Conservation (phyloP, 768 basidiomycete species). For the Mycena indigotica region DNA sequence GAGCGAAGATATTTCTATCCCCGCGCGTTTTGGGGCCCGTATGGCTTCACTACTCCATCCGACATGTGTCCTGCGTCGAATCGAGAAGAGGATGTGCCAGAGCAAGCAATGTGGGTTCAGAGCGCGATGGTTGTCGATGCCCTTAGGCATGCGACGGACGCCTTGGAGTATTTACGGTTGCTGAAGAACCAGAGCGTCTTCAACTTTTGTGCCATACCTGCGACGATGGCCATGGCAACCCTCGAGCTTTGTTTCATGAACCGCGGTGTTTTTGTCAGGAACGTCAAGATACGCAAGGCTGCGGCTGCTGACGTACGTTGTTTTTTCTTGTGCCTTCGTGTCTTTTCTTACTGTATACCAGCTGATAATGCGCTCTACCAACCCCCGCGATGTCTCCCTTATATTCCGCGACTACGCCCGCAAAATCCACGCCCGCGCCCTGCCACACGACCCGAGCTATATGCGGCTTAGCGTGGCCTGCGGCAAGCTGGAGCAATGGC, state of each 20-base stretch:
- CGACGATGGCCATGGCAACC: slow-evolving; percentile 94
- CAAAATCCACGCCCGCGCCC: slow-evolving; percentile 78
- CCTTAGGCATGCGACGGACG: slow-evolving; percentile 78
- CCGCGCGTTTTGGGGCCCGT: slow-evolving; percentile 81
- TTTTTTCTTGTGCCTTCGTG: not conserved
- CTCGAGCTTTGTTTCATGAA: slow-evolving; percentile 94
- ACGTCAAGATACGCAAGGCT: slow-evolving; percentile 95
- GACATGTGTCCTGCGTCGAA: slow-evolving; percentile 57
- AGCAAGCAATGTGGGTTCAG: slow-evolving; percentile 77
- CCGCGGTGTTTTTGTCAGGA: slow-evolving; percentile 75
- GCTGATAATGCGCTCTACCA: slow-evolving; percentile 92
- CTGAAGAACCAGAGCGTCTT: slow-evolving; percentile 92
- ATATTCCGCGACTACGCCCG: slow-evolving; percentile 85
- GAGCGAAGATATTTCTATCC: slow-evolving; percentile 93
- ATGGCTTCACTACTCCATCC: slow-evolving; percentile 71
- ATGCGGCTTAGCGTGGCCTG: slow-evolving; percentile 81
- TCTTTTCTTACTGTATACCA: slow-evolving; percentile 30
- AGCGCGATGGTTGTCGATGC: slow-evolving; percentile 91
- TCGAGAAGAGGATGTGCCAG: slow-evolving; percentile 41
- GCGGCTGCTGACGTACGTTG: slow-evolving; percentile 75
- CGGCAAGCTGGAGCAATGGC: slow-evolving; percentile 92
- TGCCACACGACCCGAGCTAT: slow-evolving; percentile 84
- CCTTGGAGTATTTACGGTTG: slow-evolving; percentile 86
- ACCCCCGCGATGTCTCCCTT: slow-evolving; percentile 87
- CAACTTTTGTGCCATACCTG: slow-evolving; percentile 94